phyloP scores from a whole-genome alignment of 495 filamentous ascomycete genomes.

The Schizothecium vesticola region DNA sequence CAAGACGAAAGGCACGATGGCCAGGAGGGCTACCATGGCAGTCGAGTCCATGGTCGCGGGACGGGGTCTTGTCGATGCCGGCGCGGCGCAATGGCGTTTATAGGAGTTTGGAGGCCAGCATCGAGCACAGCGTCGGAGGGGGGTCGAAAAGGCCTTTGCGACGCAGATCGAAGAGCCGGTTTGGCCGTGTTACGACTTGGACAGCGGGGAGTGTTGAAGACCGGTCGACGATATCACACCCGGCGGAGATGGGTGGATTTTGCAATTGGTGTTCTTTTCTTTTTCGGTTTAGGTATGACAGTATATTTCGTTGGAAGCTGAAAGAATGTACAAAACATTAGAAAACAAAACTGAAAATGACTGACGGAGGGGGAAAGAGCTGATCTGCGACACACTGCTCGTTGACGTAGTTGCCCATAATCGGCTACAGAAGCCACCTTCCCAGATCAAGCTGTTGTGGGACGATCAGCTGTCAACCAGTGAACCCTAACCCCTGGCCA shows the following conservation, averaged over 20 bases:
- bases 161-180: not conserved
- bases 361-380: not conserved
- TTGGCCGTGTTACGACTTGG: not conserved
- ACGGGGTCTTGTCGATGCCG: slow-evolving; percentile 18
- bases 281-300: not conserved
- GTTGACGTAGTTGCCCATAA: slow-evolving; percentile 11
- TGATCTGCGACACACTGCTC: not conserved
- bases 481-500: not conserved
- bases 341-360: not conserved
- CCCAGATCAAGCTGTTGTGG: not conserved
- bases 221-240: too few relatives aligned
- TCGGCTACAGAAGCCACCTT: slow-evolving; percentile 9
- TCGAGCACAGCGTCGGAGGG: not conserved
- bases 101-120: not conserved
- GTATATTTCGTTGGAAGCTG: not conserved
- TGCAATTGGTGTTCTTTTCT: not conserved
- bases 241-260: not conserved
- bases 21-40: slow-evolving; percentile 17
- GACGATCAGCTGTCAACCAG: not conserved
- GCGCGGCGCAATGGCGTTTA: slow-evolving; percentile 4
- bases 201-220: not conserved
- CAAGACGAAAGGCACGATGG: slow-evolving; percentile 28
- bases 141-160: not conserved
- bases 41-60: slow-evolving; percentile 16
- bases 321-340: not conserved